Conservation (phyloP, 1,284 basidiomycete species). For the Sutorius eximius region DNA sequence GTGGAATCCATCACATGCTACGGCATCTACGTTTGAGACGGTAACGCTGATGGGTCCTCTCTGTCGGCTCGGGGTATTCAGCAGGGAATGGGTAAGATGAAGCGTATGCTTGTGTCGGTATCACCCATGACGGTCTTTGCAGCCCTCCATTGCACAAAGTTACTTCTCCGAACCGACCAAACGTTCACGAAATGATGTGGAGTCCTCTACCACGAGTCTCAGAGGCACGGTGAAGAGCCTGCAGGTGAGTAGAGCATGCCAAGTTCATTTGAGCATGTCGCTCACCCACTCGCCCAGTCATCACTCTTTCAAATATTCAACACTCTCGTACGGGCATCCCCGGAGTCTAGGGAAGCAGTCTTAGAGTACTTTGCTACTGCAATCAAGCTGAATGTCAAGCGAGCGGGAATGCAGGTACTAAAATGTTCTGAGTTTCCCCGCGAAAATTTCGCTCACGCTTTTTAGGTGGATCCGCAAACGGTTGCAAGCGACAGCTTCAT, state of each 20-base stretch:
- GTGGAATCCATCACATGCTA: constrained; percentile 66
- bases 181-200: constrained; percentile 71
- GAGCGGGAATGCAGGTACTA: constrained; percentile 83
- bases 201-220: constrained; percentile 81
- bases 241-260: constrained; percentile 51
- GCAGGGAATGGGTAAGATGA: constrained; percentile 78
- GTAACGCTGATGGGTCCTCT: constrained; percentile 78
- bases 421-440: not conserved
- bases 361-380: constrained; percentile 82
- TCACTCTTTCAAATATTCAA: constrained; percentile 91
- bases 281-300: constrained; percentile 42
- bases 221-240: constrained; percentile 78
- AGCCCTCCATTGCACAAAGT: constrained; percentile 76
- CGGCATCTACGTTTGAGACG: constrained; percentile 62
- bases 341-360: constrained; percentile 80
- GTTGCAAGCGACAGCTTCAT: constrained; percentile 94
- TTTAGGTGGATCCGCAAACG: constrained; percentile 76
- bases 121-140: constrained; percentile 10
- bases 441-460: not conserved
- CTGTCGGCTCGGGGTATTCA: constrained; percentile 79
- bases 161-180: constrained; percentile 88
- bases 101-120: constrained; percentile 11
- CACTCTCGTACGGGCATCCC: constrained; percentile 79
- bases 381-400: constrained; percentile 77
- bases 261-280: constrained; percentile 4